Percentiles rank a stretch among this genome's conserved stretches.
Conservation (phyloP, 352 stramenopile species). For the Pseudoperonospora humuli region DNA sequence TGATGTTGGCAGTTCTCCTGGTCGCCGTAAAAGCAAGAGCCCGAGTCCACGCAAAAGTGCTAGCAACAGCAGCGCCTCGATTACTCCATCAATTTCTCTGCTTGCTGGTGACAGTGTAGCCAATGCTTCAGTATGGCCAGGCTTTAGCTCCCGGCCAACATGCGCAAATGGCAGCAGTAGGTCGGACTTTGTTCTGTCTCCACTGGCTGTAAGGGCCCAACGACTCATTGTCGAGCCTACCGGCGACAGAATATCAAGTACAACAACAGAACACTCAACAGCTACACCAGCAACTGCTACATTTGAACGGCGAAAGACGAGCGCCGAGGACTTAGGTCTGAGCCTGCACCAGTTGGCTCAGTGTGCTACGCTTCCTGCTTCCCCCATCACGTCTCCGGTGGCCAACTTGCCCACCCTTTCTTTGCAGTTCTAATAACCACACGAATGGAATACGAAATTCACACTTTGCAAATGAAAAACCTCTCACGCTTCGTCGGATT, state of each 20-base stretch:
- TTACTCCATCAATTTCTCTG: constrained; percentile 3
- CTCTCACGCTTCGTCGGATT: neutral
- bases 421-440: constrained; percentile 6
- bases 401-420: neutral
- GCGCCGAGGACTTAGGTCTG: constrained; percentile 1
- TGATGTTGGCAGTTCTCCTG: constrained; percentile 11
- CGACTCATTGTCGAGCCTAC: too few relatives aligned
- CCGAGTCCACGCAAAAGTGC: constrained; percentile 17
- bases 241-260: neutral
- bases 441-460: constrained; percentile 1
- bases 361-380: constrained; percentile 4
- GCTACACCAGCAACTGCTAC: neutral
- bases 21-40: constrained; percentile 20
- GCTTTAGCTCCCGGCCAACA: constrained; percentile 8
- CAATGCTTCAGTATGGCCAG: constrained; percentile 8
- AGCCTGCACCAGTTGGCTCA: constrained; percentile 21
- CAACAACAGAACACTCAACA: neutral
- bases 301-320: constrained; percentile 7
- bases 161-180: constrained; percentile 2
- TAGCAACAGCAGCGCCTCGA: constrained; percentile 2
- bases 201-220: neutral
- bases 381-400: constrained; percentile 1
- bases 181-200: too few relatives aligned
- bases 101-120: neutral
- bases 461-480: neutral